Evolutionary conservation across 2,329 filamentous ascomycete species (phyloP).

Genomic region (Trichoderma sp.): DNA sequence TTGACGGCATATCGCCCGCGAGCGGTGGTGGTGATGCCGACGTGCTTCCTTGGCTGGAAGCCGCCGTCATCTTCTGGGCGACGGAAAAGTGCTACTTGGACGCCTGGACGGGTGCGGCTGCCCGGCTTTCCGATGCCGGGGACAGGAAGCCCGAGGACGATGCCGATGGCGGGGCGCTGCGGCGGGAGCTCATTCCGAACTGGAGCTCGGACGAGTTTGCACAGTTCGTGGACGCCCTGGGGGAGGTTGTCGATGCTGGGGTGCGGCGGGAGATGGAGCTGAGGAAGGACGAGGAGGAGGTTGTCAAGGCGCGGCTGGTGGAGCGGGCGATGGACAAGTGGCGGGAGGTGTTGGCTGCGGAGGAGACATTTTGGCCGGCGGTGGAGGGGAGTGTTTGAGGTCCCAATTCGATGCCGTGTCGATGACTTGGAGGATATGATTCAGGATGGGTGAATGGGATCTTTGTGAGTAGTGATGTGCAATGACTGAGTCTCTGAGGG

Average conservation of each 20-base stretch:
- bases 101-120: slow-evolving; percentile 58
- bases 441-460: background rate
- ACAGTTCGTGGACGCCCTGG: slow-evolving; percentile 59
- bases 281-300: slow-evolving; percentile 41
- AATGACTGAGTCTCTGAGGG: background rate
- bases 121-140: slow-evolving; percentile 38
- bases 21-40: slow-evolving; percentile 35
- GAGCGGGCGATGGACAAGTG: slow-evolving; percentile 49
- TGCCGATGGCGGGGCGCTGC: slow-evolving; percentile 64
- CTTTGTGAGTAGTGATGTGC: background rate
- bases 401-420: background rate
- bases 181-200: slow-evolving; percentile 67
- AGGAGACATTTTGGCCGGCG: slow-evolving; percentile 62
- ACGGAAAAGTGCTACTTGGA: slow-evolving; percentile 68
- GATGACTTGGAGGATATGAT: background rate
- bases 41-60: slow-evolving; percentile 60
- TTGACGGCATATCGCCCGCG: slow-evolving; percentile 53
- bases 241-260: slow-evolving; percentile 57
- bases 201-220: slow-evolving; percentile 66
- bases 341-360: slow-evolving; percentile 56
- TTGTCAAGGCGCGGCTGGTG: slow-evolving; percentile 39
- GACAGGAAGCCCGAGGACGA: slow-evolving; percentile 43
- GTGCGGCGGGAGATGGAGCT: slow-evolving; percentile 46
- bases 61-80: slow-evolving; percentile 74
- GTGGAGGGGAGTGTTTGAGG: slow-evolving; percentile 32